Evolutionary conservation across 2,329 filamentous ascomycete species (phyloP), one percentile per base, ranked within the genome.

Genomic region (Trichothecium sympodiale): DNA sequence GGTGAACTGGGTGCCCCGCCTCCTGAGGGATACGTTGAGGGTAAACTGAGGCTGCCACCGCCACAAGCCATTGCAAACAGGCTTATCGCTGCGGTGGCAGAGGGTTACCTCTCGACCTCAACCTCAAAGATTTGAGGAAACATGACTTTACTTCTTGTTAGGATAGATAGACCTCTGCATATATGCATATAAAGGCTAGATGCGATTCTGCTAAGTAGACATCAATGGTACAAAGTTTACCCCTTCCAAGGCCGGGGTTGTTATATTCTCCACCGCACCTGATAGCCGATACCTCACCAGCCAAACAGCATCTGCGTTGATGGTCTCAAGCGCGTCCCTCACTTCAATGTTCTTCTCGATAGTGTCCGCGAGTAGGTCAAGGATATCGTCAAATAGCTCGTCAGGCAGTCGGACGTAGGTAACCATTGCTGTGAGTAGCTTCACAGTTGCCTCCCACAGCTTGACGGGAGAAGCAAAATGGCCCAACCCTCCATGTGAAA

Each of bases 61-160:
- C 64, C 69, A 39, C 94, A 87, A 26, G 89, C 91, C 2, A 96
- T 98, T 69, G 91, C 91, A 13, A 83, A 96, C 57, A 83, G 88
- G 54, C 60, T 96, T 52, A 77, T 98, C 47, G 70, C 67, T 35
- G 85, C 87, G 1, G 86, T 94, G 12, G 73, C 80, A 1, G 75
- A 78, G 34, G 86, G 86, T 0, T 91, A 83, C 54, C 62, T 83
- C 20, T 25, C 20, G 40, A 67, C 66, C 9, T 65, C 63, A 3
- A 59, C 43, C 4, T 47, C 69, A 40, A 80, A 74, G 56, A 72
- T 72, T 8, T 73, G 56, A 48, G 17, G 14, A 28, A 17, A 13
- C n/a, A 16, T 35, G 27, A 35, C 13, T 27, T n/a, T n/a, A n/a
- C n/a, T n/a, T n/a, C n/a, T n/a, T n/a, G n/a, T n/a, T n/a, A 34